These are phyloP conservation scores for Elsinoe arachidis DNA, from an alignment of 2,329 filamentous ascomycete species.

Conservation along the genomic window DNA sequence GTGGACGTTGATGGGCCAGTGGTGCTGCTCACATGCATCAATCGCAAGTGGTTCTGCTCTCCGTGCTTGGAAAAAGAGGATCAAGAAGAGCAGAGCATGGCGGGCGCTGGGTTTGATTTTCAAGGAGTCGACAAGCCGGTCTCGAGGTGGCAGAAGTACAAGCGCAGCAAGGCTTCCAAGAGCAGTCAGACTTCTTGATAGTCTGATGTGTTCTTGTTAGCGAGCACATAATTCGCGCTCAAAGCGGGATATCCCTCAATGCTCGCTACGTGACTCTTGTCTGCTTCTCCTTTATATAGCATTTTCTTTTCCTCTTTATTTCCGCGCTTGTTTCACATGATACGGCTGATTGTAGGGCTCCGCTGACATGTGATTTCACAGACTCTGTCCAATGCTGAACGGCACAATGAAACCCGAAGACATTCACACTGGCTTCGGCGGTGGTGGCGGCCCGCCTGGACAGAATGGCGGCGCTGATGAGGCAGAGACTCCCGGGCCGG, in stretches of 20 bases:
- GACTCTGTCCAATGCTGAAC: conserved; percentile 76
- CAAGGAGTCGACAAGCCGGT: background rate
- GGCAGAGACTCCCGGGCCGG: background rate
- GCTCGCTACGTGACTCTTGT: no score
- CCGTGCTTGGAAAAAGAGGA: background rate
- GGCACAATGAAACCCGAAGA: conserved; percentile 48
- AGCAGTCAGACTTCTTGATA: background rate
- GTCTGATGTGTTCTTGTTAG: background rate
- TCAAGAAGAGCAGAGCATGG: background rate
- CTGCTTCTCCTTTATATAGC: background rate
- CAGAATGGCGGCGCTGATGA: conserved; percentile 7
- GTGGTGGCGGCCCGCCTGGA: conserved; percentile 13
- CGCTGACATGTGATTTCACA: conserved; percentile 31
- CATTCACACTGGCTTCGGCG: conserved; percentile 17
- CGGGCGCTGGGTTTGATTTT: conserved; percentile 3
- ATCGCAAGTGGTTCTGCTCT: background rate
- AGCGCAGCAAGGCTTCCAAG: background rate
- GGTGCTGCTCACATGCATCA: background rate
- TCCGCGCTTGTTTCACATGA: background rate
- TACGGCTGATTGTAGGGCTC: conserved; percentile 9
- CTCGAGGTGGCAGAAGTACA: background rate
- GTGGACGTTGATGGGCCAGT: background rate
- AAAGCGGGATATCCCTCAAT: no score
- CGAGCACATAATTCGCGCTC: no score
- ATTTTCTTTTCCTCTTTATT: conserved; percentile 15